Conservation (phyloP, 768 basidiomycete genomes). For the Pleurotus giganteus region DNA sequence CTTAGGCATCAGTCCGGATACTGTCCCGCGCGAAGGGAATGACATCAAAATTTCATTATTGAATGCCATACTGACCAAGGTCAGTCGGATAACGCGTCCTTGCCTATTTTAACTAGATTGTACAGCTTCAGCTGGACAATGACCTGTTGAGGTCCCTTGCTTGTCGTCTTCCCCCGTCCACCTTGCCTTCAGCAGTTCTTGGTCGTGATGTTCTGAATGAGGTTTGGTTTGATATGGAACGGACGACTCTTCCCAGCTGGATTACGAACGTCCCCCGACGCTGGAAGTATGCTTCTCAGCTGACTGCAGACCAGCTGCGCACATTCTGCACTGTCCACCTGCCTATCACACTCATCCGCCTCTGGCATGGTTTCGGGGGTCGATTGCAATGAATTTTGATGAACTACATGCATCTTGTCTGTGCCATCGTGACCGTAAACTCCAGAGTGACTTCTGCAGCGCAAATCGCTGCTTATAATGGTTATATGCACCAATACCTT, state of each 20-base stretch:
- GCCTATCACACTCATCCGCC: conserved; percentile 25
- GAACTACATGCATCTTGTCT: conserved; percentile 28
- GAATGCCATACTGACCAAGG: background rate
- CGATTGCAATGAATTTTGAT: conserved; percentile 19
- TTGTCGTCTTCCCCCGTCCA: conserved; percentile 6
- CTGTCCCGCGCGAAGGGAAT: background rate
- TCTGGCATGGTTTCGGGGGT: conserved; percentile 17
- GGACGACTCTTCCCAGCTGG: conserved; percentile 28
- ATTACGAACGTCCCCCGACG: conserved; percentile 25
- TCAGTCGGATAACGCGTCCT: background rate
- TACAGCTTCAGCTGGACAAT: background rate
- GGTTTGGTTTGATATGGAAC: conserved; percentile 28
- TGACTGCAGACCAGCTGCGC: conserved; percentile 28
- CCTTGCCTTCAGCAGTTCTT: conserved; percentile 16
- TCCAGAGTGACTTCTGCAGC: conserved; percentile 16
- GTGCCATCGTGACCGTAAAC: conserved; percentile 19
- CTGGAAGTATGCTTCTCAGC: conserved; percentile 24
- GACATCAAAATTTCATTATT: background rate
- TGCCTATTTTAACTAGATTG: background rate
- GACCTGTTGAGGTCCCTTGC: background rate
- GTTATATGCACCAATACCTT: conserved; percentile 19
- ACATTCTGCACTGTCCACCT: conserved; percentile 26
- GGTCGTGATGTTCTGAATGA: conserved; percentile 26
- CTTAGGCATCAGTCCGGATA: background rate
- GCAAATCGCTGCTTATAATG: conserved; percentile 20